Base-by-base conservation (phyloP, 805 yeast species). In the Candida caryicola region DNA sequence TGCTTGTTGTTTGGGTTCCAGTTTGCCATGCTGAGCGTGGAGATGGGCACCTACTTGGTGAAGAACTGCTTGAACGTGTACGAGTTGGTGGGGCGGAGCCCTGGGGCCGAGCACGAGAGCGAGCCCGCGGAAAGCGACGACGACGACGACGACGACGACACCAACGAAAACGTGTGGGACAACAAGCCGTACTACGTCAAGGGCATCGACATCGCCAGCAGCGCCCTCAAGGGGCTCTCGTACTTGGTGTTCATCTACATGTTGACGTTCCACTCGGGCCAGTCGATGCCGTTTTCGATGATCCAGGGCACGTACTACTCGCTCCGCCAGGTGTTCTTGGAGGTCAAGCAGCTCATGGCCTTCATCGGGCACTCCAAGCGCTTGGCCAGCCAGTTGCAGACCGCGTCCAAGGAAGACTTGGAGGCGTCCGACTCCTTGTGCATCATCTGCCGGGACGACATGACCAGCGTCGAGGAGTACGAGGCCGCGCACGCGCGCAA, bases 401-500 rank as follows among this genome's bases (percentile, higher is more conserved):
- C 78, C 43, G 95, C 96, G 2, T 66, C 81, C 1, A 68, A 59
- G 9, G 76, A 65, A 19, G 90, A 85, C 31, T 66, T 85, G 40
- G 74, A 44, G 1, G 50, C 64, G 5, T 71, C 79, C 14, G 81
- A 77, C 45, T 83, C 82, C 63, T 67, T 56, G 55, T 85, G 99
- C 62, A 88, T 88, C 44, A 84, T 91, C 29, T 91, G 99, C 63
- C 79, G 95, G 50, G 98, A 93, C 49, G 95, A 87, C 44, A 83
- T 91, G 91, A 59, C 69, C 4, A 54, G 79, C 1, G 66, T 58
- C 2, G 72, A 59, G 41, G 50, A 66, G 50, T 50, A 64, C 64
- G 40, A 69, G 25, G 18, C 23, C 9, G 25, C 32, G 2, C 47
- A 51, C 12, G 46, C 48, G 26, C 52, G 51, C 34, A 48, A 53